Evolutionary conservation across 2,329 filamentous ascomycete species (phyloP).

Genomic region (Lasiodiplodia sp.): DNA sequence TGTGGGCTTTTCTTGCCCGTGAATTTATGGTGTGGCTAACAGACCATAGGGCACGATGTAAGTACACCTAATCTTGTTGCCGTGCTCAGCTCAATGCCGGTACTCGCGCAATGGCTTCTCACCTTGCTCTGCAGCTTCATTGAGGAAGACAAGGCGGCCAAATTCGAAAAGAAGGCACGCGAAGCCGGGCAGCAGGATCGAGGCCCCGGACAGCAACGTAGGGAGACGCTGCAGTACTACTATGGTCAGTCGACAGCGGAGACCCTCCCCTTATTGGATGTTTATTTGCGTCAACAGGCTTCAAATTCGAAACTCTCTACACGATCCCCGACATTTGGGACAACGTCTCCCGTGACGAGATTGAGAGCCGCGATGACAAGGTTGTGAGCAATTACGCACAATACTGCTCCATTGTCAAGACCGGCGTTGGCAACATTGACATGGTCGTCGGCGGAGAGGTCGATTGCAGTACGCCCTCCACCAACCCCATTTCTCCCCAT

Average conservation of each 20-base stretch:
- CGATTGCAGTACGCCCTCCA: constrained; percentile 71
- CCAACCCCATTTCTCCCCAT: constrained; percentile 28
- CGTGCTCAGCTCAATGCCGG: neutral
- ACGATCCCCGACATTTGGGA: constrained; percentile 79
- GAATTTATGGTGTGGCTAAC: neutral
- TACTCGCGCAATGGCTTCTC: neutral
- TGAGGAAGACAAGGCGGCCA: constrained; percentile 87
- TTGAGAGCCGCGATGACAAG: constrained; percentile 75
- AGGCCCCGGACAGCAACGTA: neutral
- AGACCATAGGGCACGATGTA: constrained; percentile 62
- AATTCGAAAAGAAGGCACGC: constrained; percentile 48
- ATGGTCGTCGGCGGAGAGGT: constrained; percentile 92
- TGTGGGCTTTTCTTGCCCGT: constrained; percentile 47
- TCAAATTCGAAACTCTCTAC: constrained; percentile 92
- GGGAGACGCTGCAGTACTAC: neutral
- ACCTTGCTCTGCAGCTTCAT: constrained; percentile 70
- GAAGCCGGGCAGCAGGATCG: constrained; percentile 41
- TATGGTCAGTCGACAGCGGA: neutral
- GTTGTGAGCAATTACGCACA: constrained; percentile 89
- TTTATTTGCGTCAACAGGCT: constrained; percentile 56
- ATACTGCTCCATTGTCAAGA: constrained; percentile 93
- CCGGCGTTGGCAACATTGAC: constrained; percentile 77
- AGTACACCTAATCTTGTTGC: constrained; percentile 32
- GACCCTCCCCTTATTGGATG: neutral
- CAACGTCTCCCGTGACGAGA: constrained; percentile 74